Evolutionary conservation across 345 rosid genomes (phyloP).

Genomic region (Heritiera littoralis): DNA sequence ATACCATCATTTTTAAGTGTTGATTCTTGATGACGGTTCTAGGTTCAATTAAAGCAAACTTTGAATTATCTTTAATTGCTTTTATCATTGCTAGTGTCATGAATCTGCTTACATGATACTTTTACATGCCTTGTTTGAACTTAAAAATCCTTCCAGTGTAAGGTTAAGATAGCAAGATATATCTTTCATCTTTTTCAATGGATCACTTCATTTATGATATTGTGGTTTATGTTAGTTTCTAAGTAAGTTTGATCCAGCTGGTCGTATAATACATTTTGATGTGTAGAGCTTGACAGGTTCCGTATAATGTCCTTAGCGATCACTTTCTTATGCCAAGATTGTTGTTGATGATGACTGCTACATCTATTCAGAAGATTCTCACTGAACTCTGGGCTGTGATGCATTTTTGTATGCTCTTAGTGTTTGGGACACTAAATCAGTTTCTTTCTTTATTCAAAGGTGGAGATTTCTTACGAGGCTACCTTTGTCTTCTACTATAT

Average conservation of each 20-base stretch:
- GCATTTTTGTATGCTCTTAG: constrained; percentile 90
- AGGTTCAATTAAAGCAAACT: too few species aligned
- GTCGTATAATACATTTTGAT: constrained; percentile 11
- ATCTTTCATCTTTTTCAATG: neutral
- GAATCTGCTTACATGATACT: too few species aligned
- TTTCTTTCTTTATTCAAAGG: constrained; percentile 70
- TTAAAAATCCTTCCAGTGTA: constrained; percentile 83
- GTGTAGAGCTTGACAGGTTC: constrained; percentile 50
- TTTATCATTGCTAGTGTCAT: constrained; percentile 34
- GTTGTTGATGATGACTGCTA: constrained; percentile 72
- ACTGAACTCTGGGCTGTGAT: constrained; percentile 88
- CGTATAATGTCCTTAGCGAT: constrained; percentile 62
- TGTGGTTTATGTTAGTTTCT: constrained; percentile 1
- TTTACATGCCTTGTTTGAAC: constrained; percentile 10
- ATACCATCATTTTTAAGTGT: too few species aligned
- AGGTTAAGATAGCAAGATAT: constrained; percentile 27
- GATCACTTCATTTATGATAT: constrained; percentile 1
- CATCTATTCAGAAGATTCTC: constrained; percentile 86
- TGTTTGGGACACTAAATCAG: constrained; percentile 76
- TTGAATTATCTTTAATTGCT: too few species aligned
- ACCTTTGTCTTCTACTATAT: too few species aligned
- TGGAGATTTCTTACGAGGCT: constrained; percentile 51
- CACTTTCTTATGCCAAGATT: constrained; percentile 78
- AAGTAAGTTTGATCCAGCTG: constrained; percentile 1
- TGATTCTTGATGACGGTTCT: too few species aligned